These are phyloP conservation scores for Kluyveromyces nonfermentans DNA, from an alignment of 805 yeast genomes.

Conservation along the genomic window DNA sequence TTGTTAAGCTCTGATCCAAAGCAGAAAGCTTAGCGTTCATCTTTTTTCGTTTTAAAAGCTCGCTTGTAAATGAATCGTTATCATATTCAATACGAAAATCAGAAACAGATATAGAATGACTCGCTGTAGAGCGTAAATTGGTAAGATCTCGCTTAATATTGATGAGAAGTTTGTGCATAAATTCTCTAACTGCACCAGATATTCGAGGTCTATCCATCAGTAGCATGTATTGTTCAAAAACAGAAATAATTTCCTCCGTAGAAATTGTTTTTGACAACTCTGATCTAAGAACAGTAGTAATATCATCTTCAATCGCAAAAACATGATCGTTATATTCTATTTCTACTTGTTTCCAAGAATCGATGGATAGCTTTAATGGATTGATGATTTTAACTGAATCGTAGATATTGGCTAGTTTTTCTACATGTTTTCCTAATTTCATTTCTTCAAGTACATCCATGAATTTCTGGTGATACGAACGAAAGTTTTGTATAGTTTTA, in stretches of 20 bases:
- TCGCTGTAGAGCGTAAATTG: slow-evolving; percentile 33
- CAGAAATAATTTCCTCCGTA: slow-evolving; percentile 42
- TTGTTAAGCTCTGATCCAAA: slow-evolving; percentile 37
- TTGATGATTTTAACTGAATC: slow-evolving; percentile 25
- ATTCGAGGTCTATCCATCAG: slow-evolving; percentile 45
- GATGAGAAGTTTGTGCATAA: slow-evolving; percentile 42
- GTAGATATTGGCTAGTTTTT: slow-evolving; percentile 35
- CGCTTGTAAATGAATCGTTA: slow-evolving; percentile 39
- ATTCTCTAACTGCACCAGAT: slow-evolving; percentile 49
- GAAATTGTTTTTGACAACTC: slow-evolving; percentile 30
- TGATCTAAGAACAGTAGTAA: slow-evolving; percentile 34
- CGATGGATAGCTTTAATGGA: slow-evolving; percentile 5
- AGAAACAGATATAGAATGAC: slow-evolving; percentile 28
- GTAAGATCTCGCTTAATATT: slow-evolving; percentile 41
- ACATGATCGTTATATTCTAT: slow-evolving; percentile 35
- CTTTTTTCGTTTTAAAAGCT: slow-evolving; percentile 46
- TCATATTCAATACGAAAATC: slow-evolving; percentile 34
- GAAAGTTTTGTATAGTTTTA: slow-evolving; percentile 35
- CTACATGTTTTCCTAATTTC: slow-evolving; percentile 14
- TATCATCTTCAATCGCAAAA: slow-evolving; percentile 36
- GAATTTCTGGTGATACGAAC: slow-evolving; percentile 46
- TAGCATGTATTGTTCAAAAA: slow-evolving; percentile 40
- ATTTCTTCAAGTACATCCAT: slow-evolving; percentile 26
- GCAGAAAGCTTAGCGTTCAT: slow-evolving; percentile 35
- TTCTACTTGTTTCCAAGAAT: slow-evolving; percentile 36